Conservation (phyloP, 139 green algal genomes). For the Ulvella scutata region DNA sequence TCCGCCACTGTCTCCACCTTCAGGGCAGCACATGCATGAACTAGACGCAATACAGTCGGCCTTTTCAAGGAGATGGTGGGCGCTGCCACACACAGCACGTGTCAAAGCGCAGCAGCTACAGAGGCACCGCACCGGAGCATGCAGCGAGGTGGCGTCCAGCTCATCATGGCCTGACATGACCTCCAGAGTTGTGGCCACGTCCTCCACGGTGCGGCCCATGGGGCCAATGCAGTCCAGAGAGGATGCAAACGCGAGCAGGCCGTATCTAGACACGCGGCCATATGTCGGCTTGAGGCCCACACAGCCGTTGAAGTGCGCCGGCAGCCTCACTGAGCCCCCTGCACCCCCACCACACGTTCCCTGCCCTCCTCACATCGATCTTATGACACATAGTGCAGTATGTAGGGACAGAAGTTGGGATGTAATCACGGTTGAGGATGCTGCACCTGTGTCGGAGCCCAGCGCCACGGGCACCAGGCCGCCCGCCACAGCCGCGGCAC, state of each 20-base stretch:
- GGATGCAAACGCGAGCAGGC: conserved; percentile 88
- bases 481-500: conserved; percentile 79
- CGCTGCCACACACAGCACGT: background rate
- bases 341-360: no score
- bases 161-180: background rate
- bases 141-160: background rate
- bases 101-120: background rate
- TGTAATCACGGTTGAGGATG: background rate
- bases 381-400: no score
- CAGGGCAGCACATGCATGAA: background rate
- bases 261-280: conserved; percentile 71
- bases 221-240: conserved; percentile 81
- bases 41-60: no score
- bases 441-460: conserved; percentile 75
- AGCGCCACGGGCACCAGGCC: conserved; percentile 51
- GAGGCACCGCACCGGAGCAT: background rate
- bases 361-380: no score
- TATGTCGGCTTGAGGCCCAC: conserved; percentile 97
- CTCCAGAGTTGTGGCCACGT: conserved; percentile 43
- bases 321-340: conserved; percentile 87
- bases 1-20: conserved; percentile 21
- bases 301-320: conserved; percentile 87
- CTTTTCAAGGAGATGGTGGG: no score
- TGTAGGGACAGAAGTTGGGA: no score
- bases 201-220: conserved; percentile 62